Evolutionary conservation across 73 alveolate genomes (phyloP), one percentile per base, ranked within the genome.

Genomic region (Tetrahymena thermophila): DNA sequence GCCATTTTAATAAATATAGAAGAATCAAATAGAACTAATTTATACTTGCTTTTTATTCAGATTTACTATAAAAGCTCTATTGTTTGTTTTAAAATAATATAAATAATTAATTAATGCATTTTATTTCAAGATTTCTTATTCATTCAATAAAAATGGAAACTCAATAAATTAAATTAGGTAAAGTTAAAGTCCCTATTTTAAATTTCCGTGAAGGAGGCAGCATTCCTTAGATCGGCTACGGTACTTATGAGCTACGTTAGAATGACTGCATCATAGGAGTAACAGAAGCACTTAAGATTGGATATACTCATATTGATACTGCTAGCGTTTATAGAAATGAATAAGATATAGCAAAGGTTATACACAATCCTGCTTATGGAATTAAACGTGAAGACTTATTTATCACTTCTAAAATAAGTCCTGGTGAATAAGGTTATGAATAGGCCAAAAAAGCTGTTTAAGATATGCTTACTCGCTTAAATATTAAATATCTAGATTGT

Each of bases 401-500:
- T 56, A 94, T 96, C 11, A 85, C 97, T 23, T 84, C 97, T 15
- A 96, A 96, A 57, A 94, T 96, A n/a, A 85, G 96, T 31, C 94
- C 98, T 19, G 84, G 37, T 10, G 95, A 50, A 56, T 43, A 95
- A 85, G 97, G 96, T 25, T 93, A 35, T 35, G 93, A 93, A 14
- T 35, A 94, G 13, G 94, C 97, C 23, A 25, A 50, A 23, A 71
- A 96, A 35, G 93, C 96, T 25, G 94, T 94, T 17, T 35, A 93
- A 56, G 56, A 96, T 55, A 93, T 95, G 28, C 95, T 96, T 0
- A 16, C 71, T 34, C 94, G 96, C 93, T 71, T 96, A 35, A 94
- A 96, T 40, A 94, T 96, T 31, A 96, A 95, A 25, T 97, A 97
- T 85, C 71, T 97, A 58, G 99, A 98, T 96, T 94, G 97, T 94